These are phyloP conservation scores for Epichloe brachyelytri DNA, from an alignment of 2,329 filamentous ascomycete species.

Conservation along the genomic window DNA sequence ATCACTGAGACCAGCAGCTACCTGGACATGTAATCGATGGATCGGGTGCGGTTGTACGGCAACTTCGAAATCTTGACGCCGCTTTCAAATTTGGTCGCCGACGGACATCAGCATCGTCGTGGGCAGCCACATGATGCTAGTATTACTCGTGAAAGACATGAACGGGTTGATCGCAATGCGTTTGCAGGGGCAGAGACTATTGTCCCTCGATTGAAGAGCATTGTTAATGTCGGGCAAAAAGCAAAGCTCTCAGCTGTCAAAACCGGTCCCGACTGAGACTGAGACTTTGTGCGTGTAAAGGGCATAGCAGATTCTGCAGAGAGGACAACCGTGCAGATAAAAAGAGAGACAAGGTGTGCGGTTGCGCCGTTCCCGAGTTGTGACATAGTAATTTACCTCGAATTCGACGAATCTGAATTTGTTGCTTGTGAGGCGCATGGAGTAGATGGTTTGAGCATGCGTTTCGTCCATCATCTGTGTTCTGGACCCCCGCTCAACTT, in stretches of 20 bases:
- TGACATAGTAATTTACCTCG: background rate
- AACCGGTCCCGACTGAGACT: background rate
- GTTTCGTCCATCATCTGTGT: too few species aligned
- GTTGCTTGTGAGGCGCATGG: background rate
- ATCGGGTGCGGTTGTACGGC: constrained; percentile 2
- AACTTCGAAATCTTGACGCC: background rate
- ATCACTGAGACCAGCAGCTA: background rate
- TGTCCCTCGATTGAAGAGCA: constrained; percentile 1
- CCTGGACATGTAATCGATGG: background rate
- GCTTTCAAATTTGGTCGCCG: background rate
- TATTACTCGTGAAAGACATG: background rate
- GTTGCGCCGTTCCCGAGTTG: too few species aligned
- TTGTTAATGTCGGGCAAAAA: background rate
- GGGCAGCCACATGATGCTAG: constrained; percentile 2
- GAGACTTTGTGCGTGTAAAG: background rate
- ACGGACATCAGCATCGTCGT: constrained; percentile 2
- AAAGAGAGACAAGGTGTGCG: background rate
- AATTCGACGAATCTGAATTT: background rate
- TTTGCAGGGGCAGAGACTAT: background rate
- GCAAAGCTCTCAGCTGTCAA: background rate
- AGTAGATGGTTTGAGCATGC: background rate
- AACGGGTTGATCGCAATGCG: background rate
- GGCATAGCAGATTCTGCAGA: background rate
- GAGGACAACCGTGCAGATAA: background rate
- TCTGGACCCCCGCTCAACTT: too few species aligned